Percentiles rank a stretch among this genome's conserved stretches.
Conservation (phyloP, 805 yeast genomes). For the Metschnikowia cubensis region DNA sequence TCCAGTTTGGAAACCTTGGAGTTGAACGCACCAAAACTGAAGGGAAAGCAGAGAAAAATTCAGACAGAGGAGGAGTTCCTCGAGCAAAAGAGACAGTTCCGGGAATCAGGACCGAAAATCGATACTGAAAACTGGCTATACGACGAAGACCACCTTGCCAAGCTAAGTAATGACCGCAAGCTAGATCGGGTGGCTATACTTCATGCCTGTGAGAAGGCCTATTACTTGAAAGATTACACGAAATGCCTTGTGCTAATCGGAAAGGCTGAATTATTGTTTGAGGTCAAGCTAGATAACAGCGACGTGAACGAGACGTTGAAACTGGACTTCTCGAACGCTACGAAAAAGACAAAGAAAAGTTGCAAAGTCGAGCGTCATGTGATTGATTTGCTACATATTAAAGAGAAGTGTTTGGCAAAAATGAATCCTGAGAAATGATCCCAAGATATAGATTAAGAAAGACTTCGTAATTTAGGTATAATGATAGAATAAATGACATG, state of each 20-base stretch:
- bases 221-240: slow-evolving; percentile 49
- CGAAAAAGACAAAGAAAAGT: slow-evolving; percentile 27
- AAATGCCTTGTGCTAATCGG: slow-evolving; percentile 48
- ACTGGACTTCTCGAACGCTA: slow-evolving; percentile 17
- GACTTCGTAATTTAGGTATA: neutral
- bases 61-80: slow-evolving; percentile 65
- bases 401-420: slow-evolving; percentile 30
- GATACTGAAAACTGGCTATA: slow-evolving; percentile 46
- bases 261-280: slow-evolving; percentile 31
- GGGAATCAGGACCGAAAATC: slow-evolving; percentile 52
- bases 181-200: slow-evolving; percentile 52
- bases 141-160: slow-evolving; percentile 21
- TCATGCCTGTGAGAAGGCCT: slow-evolving; percentile 61
- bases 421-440: neutral
- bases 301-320: slow-evolving; percentile 22
- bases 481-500: neutral
- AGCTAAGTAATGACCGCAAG: slow-evolving; percentile 37
- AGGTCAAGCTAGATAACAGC: slow-evolving; percentile 20
- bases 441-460: neutral
- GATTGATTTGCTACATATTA: slow-evolving; percentile 46
- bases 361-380: slow-evolving; percentile 46
- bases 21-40: slow-evolving; percentile 5
- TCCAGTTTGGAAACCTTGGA: neutral
- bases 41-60: slow-evolving; percentile 48
- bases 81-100: slow-evolving; percentile 49